Conservation (phyloP, 2,329 filamentous ascomycete genomes). For the Penicillium sp. region DNA sequence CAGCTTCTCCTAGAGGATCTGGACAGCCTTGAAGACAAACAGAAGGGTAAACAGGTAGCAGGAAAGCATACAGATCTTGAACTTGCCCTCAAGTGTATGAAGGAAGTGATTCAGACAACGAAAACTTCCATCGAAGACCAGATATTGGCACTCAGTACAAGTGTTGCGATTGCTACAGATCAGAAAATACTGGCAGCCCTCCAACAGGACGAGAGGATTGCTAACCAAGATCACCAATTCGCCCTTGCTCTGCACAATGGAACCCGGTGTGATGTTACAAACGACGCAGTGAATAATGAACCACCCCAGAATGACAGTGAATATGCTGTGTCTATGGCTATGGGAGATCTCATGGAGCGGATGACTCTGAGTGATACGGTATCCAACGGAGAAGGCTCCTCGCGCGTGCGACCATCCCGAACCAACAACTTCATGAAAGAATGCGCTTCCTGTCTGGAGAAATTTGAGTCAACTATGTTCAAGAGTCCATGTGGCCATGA, state of each 20-base stretch:
- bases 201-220: slow-evolving; percentile 4
- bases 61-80: slow-evolving; percentile 12
- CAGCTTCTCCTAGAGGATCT: slow-evolving; percentile 6
- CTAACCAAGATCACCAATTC: slow-evolving; percentile 5
- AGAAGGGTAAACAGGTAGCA: slow-evolving; percentile 8
- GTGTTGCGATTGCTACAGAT: slow-evolving; percentile 8
- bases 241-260: neutral
- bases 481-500: neutral
- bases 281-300: neutral
- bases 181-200: slow-evolving; percentile 5
- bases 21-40: neutral
- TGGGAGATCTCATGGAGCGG: slow-evolving; percentile 8
- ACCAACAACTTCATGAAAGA: neutral
- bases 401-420: neutral
- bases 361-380: neutral
- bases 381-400: neutral
- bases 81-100: slow-evolving; percentile 5
- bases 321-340: neutral
- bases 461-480: neutral
- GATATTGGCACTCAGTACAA: slow-evolving; percentile 12
- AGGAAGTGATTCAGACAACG: neutral
- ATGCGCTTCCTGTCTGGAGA: slow-evolving; percentile 9
- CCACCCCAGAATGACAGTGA: neutral
- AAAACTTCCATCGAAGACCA: slow-evolving; percentile 2
- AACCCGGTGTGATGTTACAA: no score